Percentiles rank a stretch among this genome's conserved stretches.
Evolutionary conservation across 2,329 filamentous ascomycete genomes (phyloP).

Genomic region (Corniculantispora saksenae): DNA sequence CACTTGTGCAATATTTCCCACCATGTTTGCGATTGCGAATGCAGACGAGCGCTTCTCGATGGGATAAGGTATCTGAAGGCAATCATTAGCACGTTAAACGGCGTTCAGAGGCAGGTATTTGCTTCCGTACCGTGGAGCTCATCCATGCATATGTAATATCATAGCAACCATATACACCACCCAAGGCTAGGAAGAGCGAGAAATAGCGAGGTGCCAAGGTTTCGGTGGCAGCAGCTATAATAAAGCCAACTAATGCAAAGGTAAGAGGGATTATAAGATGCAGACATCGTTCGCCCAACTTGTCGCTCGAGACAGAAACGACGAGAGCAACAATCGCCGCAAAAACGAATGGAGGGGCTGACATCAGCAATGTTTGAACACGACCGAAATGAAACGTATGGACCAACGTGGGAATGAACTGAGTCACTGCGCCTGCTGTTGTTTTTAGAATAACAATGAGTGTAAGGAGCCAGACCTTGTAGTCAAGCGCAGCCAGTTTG

Average conservation of each 20-base stretch:
- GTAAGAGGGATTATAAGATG: conserved; percentile 65
- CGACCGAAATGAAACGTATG: conserved; percentile 63
- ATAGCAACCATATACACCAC: conserved; percentile 19
- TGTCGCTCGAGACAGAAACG: conserved; percentile 72
- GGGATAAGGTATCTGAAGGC: conserved; percentile 59
- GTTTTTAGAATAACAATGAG: conserved; percentile 58
- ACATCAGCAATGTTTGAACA: conserved; percentile 62
- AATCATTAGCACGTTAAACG: neutral
- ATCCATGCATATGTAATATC: conserved; percentile 21
- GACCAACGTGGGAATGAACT: conserved; percentile 73
- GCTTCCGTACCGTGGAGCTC: conserved; percentile 26
- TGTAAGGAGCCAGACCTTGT: conserved; percentile 59
- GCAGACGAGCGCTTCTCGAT: conserved; percentile 65
- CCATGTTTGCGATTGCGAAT: conserved; percentile 66
- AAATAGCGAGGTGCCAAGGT: conserved; percentile 61
- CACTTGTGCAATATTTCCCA: conserved; percentile 60
- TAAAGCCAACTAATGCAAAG: conserved; percentile 64
- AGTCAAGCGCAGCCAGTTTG: conserved; percentile 55
- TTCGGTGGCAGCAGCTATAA: conserved; percentile 66
- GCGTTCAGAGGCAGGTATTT: neutral
- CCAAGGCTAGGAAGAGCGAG: conserved; percentile 15
- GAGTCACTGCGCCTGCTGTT: conserved; percentile 60
- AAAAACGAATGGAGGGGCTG: conserved; percentile 65
- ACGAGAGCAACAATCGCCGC: conserved; percentile 61
- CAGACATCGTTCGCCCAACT: conserved; percentile 69